Percentiles rank a stretch among this genome's conserved stretches.
Evolutionary conservation across 2,329 filamentous ascomycete species (phyloP).

Genomic region (Akanthomyces dipterigenus): DNA sequence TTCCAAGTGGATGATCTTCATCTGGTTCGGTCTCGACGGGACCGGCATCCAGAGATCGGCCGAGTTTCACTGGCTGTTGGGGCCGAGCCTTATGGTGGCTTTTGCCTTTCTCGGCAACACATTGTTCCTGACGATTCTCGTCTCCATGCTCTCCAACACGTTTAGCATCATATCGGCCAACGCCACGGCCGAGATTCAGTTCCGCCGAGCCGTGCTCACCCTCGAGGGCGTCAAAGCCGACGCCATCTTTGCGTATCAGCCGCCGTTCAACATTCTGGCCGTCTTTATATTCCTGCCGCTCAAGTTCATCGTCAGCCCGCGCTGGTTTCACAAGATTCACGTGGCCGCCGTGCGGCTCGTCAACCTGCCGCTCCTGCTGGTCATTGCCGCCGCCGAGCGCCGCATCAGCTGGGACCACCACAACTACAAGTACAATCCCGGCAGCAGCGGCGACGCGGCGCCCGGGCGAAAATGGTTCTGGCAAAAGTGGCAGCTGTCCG

Average conservation of each 20-base stretch:
- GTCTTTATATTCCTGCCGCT: conserved; percentile 67
- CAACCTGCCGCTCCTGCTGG: conserved; percentile 67
- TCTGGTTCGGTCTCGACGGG: conserved; percentile 83
- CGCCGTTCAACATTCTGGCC: conserved; percentile 77
- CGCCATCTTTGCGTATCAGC: conserved; percentile 74
- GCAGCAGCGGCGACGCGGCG: conserved; percentile 11
- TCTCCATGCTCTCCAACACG: conserved; percentile 80
- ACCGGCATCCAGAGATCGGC: conserved; percentile 54
- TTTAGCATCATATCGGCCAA: conserved; percentile 73
- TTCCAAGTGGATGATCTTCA: conserved; percentile 87
- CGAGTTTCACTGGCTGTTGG: conserved; percentile 73
- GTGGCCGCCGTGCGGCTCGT: conserved; percentile 67
- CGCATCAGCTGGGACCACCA: conserved; percentile 51
- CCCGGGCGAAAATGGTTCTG: conserved; percentile 46
- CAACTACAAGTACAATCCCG: conserved; percentile 14
- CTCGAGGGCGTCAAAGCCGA: conserved; percentile 83
- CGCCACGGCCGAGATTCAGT: conserved; percentile 77
- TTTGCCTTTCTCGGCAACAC: conserved; percentile 85
- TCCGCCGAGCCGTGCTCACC: conserved; percentile 71
- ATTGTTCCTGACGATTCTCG: conserved; percentile 79
- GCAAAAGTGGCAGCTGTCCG: conserved; percentile 61
- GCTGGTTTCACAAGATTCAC: conserved; percentile 89
- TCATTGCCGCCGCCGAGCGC: conserved; percentile 66
- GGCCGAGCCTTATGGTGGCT: conserved; percentile 71
- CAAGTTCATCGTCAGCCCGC: conserved; percentile 68